These are phyloP conservation scores for Exsudoporus floridanus DNA, from an alignment of 1,284 basidiomycete genomes.

Conservation along the genomic window DNA sequence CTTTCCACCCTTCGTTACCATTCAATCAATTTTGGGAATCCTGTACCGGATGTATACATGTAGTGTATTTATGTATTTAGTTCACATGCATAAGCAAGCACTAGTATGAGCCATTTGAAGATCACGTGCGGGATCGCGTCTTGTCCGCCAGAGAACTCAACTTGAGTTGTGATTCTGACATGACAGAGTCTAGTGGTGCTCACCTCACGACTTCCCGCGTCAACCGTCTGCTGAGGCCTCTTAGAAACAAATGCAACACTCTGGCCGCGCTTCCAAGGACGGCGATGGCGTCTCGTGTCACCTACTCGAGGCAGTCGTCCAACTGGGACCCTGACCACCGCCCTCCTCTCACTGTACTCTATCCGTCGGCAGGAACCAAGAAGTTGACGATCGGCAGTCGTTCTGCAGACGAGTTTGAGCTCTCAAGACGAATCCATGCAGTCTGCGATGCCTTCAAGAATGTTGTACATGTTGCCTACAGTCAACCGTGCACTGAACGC, in stretches of 20 bases:
- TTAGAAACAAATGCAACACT: slow-evolving; percentile 50
- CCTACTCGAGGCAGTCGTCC: slow-evolving; percentile 19
- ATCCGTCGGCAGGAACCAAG: slow-evolving; percentile 37
- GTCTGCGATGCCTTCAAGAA: slow-evolving; percentile 55
- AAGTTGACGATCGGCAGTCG: slow-evolving; percentile 40
- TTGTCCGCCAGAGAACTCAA: not conserved
- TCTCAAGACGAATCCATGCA: slow-evolving; percentile 50
- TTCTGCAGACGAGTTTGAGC: slow-evolving; percentile 40
- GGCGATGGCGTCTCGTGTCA: slow-evolving; percentile 9
- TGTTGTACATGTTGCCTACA: slow-evolving; percentile 39
- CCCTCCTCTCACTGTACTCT: slow-evolving; percentile 43
- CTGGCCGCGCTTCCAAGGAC: slow-evolving; percentile 33
- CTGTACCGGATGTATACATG: not conserved
- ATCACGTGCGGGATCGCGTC: slow-evolving; percentile 23
- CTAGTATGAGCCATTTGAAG: not conserved
- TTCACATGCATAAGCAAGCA: not conserved
- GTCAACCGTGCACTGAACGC: slow-evolving; percentile 18
- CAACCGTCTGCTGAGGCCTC: slow-evolving; percentile 52
- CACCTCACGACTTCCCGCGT: slow-evolving; percentile 47
- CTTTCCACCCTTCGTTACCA: not conserved
- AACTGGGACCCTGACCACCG: slow-evolving; percentile 24
- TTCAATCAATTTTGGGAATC: not conserved
- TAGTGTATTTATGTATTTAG: slow-evolving; percentile 8
- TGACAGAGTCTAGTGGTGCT: slow-evolving; percentile 13
- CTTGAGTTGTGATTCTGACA: not conserved